phyloP scores from a whole-genome alignment of 2,329 filamentous ascomycete species.

The Emmonsiellopsis sp. region DNA sequence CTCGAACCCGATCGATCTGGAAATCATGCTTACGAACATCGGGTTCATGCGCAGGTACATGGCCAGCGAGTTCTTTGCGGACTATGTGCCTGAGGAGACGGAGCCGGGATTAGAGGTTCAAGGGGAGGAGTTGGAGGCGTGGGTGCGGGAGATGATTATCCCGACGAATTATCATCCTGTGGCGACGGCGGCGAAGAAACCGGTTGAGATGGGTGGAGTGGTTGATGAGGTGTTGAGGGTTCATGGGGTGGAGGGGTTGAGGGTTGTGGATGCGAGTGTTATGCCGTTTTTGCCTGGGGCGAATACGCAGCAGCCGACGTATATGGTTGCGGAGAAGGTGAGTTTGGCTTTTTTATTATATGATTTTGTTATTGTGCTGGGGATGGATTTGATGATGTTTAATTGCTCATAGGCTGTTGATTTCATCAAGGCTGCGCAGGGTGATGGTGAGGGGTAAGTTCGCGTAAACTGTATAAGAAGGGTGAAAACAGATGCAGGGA shows the following conservation, averaged over 20 bases:
- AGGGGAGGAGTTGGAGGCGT: not conserved
- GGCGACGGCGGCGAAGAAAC: conserved; percentile 22
- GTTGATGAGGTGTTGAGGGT: conserved; percentile 16
- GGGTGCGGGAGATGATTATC: conserved; percentile 20
- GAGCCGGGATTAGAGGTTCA: not conserved
- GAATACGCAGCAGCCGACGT: conserved; percentile 24
- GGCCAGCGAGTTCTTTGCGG: not conserved
- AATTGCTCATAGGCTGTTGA: not conserved
- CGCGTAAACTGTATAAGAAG: too few relatives aligned
- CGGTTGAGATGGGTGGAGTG: conserved; percentile 18
- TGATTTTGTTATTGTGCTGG: not conserved
- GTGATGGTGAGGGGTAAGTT: not conserved
- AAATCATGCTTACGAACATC: conserved; percentile 18
- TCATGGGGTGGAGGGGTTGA: conserved; percentile 11
- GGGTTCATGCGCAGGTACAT: conserved; percentile 11
- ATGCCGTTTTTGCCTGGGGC: conserved; percentile 22
- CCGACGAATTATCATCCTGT: conserved; percentile 28
- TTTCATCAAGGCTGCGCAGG: not conserved
- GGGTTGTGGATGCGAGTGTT: conserved; percentile 27
- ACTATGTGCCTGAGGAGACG: not conserved
- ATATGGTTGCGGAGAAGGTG: conserved; percentile 26
- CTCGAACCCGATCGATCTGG: conserved; percentile 31
- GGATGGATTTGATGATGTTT: not conserved
- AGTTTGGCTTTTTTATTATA: not conserved
- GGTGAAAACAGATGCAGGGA: too few relatives aligned